Conservation (phyloP, 768 basidiomycete species). For the Boletus insuetus region DNA sequence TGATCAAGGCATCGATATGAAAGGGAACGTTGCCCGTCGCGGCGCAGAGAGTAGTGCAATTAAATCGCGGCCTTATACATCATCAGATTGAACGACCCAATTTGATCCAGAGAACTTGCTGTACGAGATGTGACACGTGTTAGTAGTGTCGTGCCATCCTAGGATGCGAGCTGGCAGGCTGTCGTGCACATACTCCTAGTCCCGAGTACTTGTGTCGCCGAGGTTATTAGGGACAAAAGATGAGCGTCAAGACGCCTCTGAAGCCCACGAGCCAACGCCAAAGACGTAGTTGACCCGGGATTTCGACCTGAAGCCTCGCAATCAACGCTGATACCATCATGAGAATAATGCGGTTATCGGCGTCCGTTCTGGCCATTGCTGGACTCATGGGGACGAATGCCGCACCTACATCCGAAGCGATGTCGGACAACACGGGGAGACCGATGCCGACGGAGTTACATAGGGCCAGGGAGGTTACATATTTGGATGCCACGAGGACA, state of each 20-base stretch:
- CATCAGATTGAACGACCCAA: not conserved
- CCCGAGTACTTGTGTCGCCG: conserved; percentile 4
- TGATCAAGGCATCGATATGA: not conserved
- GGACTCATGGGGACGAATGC: conserved; percentile 7
- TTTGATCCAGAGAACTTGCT: conserved; percentile 2
- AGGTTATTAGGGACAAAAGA: conserved; percentile 3
- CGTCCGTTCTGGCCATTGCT: conserved; percentile 1
- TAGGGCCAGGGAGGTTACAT: conserved; percentile 5
- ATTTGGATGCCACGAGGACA: conserved; percentile 4
- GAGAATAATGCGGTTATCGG: not conserved
- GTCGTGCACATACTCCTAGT: conserved; percentile 14
- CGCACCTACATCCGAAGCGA: conserved; percentile 10
- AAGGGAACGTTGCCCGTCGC: not conserved
- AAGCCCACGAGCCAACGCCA: not conserved
- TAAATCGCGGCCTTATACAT: not conserved
- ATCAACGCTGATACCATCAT: conserved; percentile 1
- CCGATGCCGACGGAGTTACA: conserved; percentile 14
- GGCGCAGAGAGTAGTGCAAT: not conserved
- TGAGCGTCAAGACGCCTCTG: not conserved
- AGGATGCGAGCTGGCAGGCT: not conserved
- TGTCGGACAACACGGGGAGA: not conserved
- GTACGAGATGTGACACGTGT: conserved; percentile 7
- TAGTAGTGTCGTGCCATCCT: not conserved
- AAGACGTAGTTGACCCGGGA: not conserved
- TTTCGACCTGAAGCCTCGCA: not conserved